Conservation (phyloP, 2,329 filamentous ascomycete genomes). For the Penicillium sp. region DNA sequence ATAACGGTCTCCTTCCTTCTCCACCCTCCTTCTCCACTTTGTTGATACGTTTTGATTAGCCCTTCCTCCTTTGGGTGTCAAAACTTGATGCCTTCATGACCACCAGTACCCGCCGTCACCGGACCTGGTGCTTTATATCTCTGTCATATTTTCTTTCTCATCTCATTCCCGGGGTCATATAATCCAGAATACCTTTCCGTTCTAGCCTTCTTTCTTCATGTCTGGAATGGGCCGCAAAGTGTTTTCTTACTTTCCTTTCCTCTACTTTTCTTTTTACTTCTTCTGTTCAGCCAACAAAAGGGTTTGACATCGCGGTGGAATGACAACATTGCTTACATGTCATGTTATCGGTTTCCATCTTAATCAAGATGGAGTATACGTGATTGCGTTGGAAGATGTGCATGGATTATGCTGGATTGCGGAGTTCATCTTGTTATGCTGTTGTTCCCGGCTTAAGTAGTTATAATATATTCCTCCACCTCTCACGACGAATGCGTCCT, state of each 20-base stretch:
- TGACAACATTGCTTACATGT: constrained; percentile 3
- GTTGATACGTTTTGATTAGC: constrained; percentile 19
- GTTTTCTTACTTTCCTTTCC: not conserved
- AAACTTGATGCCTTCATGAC: constrained; percentile 21
- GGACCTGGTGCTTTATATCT: constrained; percentile 17
- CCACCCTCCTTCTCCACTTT: constrained; percentile 9
- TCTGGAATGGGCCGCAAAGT: constrained; percentile 3
- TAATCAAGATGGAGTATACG: not conserved
- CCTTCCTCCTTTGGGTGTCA: constrained; percentile 5
- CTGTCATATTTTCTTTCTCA: constrained; percentile 4
- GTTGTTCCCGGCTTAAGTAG: constrained; percentile 18
- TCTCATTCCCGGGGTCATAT: not conserved
- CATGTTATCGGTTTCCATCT: constrained; percentile 1
- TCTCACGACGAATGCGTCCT: not conserved
- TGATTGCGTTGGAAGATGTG: constrained; percentile 19
- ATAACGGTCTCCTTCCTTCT: constrained; percentile 1
- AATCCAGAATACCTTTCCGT: not conserved
- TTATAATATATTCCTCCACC: constrained; percentile 23
- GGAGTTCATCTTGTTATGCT: constrained; percentile 18
- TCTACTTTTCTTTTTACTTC: constrained; percentile 1
- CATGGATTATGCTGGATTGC: constrained; percentile 20
- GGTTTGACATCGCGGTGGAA: constrained; percentile 7
- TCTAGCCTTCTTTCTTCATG: constrained; percentile 9
- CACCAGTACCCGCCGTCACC: constrained; percentile 14
- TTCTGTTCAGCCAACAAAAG: constrained; percentile 13